Base-by-base conservation (phyloP, 495 filamentous ascomycete genomes). In the Alectoria sarmentosa region DNA sequence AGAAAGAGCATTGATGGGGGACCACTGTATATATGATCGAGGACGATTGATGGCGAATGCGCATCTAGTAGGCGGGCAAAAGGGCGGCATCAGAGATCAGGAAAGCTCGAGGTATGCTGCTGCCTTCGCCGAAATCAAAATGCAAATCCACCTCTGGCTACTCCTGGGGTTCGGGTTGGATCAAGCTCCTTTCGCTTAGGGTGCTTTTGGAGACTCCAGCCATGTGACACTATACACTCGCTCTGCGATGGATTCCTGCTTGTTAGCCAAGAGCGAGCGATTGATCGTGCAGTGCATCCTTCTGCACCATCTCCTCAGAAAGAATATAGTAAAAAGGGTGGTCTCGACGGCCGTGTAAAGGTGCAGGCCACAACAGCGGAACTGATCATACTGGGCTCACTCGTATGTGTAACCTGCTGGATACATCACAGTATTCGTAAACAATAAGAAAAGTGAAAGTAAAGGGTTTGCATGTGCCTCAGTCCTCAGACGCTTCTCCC, bases 21-120 rank as follows among this genome's bases (percentile, higher is more conserved):
- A n/a, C n/a, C n/a, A 49, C 19, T 67, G 60, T 62, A 61, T 17
- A 69, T 63, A 69, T 44, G 38, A 28, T n/a, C 41, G 17, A 55
- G 30, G 34, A 17, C 38, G 41, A 58, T 10, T 44, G 39, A 14
- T 3, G 37, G 34, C 15, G 23, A 4, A 26, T 15, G 23, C 41
- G 42, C 11, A 11, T 64, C 17, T 37, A 21, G 30, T 55, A 55
- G 28, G 15, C 17, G 30, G 30, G 34, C 14, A 21, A 34, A 9
- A 34, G 5, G 28, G 52, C 17, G 52, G 30, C 52, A 21, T 19
- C 52, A 19, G 21, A 30, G 9, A 7, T 21, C 6, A 21, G 1
- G 28, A 55, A 19, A 34, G 0, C 30, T 55, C 15, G 30, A 55
- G 3, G 14, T 15, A 9, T 6, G 34, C 49, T 34, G 17, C 14